Evolutionary conservation across 1,139 yeast species (phyloP).

Genomic region (Yamadazyma pseudoaaseri): DNA sequence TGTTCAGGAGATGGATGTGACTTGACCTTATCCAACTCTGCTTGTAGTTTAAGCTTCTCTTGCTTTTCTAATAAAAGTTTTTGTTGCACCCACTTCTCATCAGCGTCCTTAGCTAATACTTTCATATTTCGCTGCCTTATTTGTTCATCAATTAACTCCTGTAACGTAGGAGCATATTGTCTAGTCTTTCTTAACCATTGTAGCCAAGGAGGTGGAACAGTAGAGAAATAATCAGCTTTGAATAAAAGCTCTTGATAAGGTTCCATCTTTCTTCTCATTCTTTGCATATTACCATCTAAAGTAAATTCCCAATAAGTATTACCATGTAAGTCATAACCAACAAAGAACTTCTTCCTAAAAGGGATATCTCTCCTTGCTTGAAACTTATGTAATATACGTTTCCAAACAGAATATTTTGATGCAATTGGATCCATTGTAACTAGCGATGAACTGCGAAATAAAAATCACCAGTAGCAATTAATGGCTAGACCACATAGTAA

Average conservation of each 20-base stretch:
- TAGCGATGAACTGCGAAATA: too few relatives aligned
- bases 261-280: constrained; percentile 50
- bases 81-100: constrained; percentile 54
- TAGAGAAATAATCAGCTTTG: constrained; percentile 49
- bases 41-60: constrained; percentile 28
- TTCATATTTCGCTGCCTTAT: constrained; percentile 55
- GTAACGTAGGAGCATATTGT: constrained; percentile 55
- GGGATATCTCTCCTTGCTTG: constrained; percentile 64
- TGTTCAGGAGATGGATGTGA: constrained; percentile 5
- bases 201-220: constrained; percentile 71
- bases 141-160: constrained; percentile 60
- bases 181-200: constrained; percentile 78
- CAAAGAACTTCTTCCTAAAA: constrained; percentile 54
- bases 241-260: constrained; percentile 42
- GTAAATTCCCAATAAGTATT: constrained; percentile 85
- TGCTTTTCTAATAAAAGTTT: constrained; percentile 35
- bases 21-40: constrained; percentile 32
- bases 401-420: constrained; percentile 38
- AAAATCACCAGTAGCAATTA: too few relatives aligned
- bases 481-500: constrained; percentile 13
- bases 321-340: constrained; percentile 78
- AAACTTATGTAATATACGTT: constrained; percentile 55
- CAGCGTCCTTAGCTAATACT: constrained; percentile 57
- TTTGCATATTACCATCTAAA: constrained; percentile 44
- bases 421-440: constrained; percentile 39